A percentile compares a stretch with the other conserved stretches of the same genome.
Evolutionary conservation across 495 filamentous ascomycete genomes (phyloP).

Genomic region (Aspergillus diversus): DNA sequence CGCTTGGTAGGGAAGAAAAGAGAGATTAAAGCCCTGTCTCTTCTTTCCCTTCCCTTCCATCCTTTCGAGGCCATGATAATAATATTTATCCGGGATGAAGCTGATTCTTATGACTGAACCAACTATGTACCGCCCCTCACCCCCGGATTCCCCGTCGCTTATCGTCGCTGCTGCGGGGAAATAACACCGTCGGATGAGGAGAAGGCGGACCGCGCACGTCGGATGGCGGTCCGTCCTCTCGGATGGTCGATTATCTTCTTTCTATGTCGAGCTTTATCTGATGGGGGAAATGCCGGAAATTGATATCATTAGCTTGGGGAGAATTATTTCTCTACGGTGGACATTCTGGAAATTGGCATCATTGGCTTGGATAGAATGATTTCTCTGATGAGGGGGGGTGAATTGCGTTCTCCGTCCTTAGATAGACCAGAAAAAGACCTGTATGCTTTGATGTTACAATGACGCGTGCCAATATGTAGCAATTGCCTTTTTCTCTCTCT

Average conservation of each 20-base stretch:
- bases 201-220: conserved; percentile 16
- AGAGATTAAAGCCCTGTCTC: too few relatives aligned
- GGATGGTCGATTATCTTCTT: neutral
- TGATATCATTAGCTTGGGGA: neutral
- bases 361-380: too few relatives aligned
- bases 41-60: too few relatives aligned
- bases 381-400: too few relatives aligned
- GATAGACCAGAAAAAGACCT: too few relatives aligned
- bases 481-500: too few relatives aligned
- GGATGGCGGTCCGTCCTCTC: conserved; percentile 17
- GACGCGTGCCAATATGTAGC: too few relatives aligned
- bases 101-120: neutral
- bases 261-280: neutral
- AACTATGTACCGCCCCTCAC: neutral
- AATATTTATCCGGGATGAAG: neutral
- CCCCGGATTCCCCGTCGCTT: conserved; percentile 15
- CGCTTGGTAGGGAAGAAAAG: too few relatives aligned
- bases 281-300: neutral
- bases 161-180: conserved; percentile 11
- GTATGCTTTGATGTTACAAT: too few relatives aligned
- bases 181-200: neutral
- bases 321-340: too few relatives aligned
- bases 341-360: too few relatives aligned
- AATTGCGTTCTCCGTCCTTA: too few relatives aligned
- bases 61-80: neutral